Conservation (phyloP, 768 basidiomycete genomes). For the Podaxis carcinomalis region DNA sequence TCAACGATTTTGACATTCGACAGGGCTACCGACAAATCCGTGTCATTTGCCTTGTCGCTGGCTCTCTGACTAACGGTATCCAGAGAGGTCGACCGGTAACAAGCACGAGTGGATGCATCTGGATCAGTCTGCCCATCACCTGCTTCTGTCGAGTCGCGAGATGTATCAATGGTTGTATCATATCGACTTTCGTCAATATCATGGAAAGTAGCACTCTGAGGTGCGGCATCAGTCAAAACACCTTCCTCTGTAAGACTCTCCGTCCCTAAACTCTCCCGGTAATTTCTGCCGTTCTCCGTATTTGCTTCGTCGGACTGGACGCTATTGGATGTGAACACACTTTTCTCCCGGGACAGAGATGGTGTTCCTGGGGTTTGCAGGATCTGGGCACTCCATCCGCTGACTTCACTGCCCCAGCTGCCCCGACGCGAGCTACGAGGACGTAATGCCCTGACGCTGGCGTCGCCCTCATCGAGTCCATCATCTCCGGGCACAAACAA, state of each 20-base stretch:
- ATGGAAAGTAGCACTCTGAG: background rate
- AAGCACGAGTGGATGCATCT: background rate
- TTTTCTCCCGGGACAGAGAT: constrained; percentile 47
- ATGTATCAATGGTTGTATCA: background rate
- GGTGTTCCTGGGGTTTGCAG: constrained; percentile 43
- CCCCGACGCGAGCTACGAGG: constrained; percentile 82
- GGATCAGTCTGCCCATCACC: background rate
- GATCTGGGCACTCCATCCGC: constrained; percentile 80
- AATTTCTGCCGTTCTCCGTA: constrained; percentile 37
- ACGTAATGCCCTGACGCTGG: constrained; percentile 85
- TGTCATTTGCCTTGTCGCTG: background rate
- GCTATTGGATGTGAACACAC: constrained; percentile 59
- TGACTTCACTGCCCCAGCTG: constrained; percentile 90
- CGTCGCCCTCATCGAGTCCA: constrained; percentile 66
- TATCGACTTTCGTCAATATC: background rate
- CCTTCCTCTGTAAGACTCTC: constrained; percentile 1
- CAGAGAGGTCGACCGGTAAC: constrained; percentile 8
- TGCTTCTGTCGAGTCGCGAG: background rate
- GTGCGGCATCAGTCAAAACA: background rate
- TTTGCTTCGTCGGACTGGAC: constrained; percentile 54
- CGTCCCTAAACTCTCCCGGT: background rate
- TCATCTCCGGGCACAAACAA: constrained; percentile 67
- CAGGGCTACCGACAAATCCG: constrained; percentile 1
- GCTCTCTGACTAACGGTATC: constrained; percentile 10
- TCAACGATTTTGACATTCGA: background rate